These are phyloP conservation scores for Colletotrichum sublineola DNA, from an alignment of 2,329 filamentous ascomycete species.

Conservation along the genomic window DNA sequence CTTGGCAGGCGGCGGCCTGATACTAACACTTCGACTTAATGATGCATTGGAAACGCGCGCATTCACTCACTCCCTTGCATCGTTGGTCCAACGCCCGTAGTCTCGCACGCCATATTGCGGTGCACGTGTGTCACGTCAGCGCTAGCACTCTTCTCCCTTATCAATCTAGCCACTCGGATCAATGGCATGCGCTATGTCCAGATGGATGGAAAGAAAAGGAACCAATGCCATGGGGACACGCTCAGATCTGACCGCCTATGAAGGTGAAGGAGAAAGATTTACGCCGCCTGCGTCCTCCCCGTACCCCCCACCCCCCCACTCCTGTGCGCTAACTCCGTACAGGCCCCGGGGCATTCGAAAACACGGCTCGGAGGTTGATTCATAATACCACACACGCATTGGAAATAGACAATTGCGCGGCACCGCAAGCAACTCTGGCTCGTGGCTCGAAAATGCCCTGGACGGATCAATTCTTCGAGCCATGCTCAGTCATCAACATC, in stretches of 20 bases:
- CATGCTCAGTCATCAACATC: conserved; percentile 37
- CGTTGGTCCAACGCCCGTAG: conserved; percentile 18
- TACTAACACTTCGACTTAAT: conserved; percentile 7
- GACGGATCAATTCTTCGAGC: conserved; percentile 6
- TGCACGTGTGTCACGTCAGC: conserved; percentile 27
- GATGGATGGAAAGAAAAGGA: neutral
- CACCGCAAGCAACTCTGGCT: conserved; percentile 4
- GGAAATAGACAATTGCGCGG: neutral
- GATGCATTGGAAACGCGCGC: neutral
- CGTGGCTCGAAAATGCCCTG: conserved; percentile 18
- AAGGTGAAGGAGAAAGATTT: neutral
- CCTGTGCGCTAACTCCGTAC: neutral
- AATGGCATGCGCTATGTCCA: neutral
- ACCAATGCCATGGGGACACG: conserved; percentile 23
- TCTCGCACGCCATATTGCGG: conserved; percentile 22
- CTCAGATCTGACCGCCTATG: conserved; percentile 21
- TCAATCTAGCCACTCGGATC: neutral
- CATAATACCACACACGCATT: conserved; percentile 23
- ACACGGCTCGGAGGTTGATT: conserved; percentile 24
- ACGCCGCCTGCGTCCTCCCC: conserved; percentile 3
- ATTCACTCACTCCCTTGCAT: neutral
- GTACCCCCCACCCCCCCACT: neutral
- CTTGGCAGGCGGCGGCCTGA: too few species aligned
- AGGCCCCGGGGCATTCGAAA: conserved; percentile 19
- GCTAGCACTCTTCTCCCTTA: conserved; percentile 11